These are phyloP conservation scores for Syncephalastrum monosporum DNA, from an alignment of 371 early-diverging fungal genomes.

Conservation along the genomic window DNA sequence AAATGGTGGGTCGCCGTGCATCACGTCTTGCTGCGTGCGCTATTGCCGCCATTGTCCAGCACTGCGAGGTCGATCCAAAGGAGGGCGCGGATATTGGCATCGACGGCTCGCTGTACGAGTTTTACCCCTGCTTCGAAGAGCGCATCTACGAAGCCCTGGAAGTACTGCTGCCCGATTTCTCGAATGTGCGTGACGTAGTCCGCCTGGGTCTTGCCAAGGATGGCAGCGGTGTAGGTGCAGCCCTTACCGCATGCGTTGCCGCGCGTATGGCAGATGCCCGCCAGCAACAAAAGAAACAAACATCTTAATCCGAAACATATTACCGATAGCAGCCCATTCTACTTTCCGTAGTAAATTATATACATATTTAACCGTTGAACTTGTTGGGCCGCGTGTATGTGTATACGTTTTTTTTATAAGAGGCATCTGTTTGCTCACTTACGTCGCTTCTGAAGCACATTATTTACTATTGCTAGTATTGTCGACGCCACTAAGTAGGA, in stretches of 20 bases:
- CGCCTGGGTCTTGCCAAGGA: conserved; percentile 55
- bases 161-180: conserved; percentile 56
- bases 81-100: conserved; percentile 80
- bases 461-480: no score
- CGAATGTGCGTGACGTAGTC: conserved; percentile 48
- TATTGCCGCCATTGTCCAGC: conserved; percentile 78
- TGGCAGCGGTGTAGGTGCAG: conserved; percentile 48
- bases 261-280: conserved; percentile 22
- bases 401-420: no score
- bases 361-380: no score
- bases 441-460: no score
- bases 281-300: no score
- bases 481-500: no score
- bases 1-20: conserved; percentile 84
- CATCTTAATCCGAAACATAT: no score
- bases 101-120: conserved; percentile 91
- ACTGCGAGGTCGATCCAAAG: conserved; percentile 41
- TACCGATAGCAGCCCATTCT: no score
- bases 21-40: conserved; percentile 84
- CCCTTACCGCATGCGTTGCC: conserved; percentile 45
- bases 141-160: conserved; percentile 72
- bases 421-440: no score
- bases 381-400: no score
- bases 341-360: no score
- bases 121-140: conserved; percentile 84